Conservation (phyloP, 1,284 basidiomycete genomes). For the Tilletia setariae region DNA sequence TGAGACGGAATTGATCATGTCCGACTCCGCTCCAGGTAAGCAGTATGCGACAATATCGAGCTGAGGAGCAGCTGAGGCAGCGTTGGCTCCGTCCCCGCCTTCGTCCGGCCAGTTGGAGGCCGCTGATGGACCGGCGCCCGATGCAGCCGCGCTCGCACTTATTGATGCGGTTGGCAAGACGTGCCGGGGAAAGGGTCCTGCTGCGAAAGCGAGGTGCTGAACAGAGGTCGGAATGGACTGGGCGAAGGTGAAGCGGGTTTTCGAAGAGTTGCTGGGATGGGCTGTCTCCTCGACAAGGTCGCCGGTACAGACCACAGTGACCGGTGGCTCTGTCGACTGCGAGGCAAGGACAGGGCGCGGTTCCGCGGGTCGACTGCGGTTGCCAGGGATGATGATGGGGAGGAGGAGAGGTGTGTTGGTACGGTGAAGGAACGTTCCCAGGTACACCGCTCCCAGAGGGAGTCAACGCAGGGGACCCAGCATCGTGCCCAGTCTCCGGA, state of each 20-base stretch:
- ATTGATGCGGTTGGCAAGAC: too few relatives aligned
- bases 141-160: too few relatives aligned
- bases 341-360: background rate
- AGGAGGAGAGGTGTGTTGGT: conserved; percentile 62
- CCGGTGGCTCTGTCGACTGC: conserved; percentile 31
- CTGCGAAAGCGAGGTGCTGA: conserved; percentile 93
- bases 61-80: too few relatives aligned
- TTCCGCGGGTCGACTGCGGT: conserved; percentile 60
- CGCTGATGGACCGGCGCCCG: too few relatives aligned
- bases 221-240: conserved; percentile 84
- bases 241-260: conserved; percentile 89
- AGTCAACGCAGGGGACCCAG: conserved; percentile 97
- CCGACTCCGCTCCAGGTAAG: too few relatives aligned
- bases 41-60: too few relatives aligned
- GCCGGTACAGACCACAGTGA: conserved; percentile 83
- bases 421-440: conserved; percentile 99
- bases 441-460: conserved; percentile 90
- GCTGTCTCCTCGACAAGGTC: conserved; percentile 65
- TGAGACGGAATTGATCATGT: too few relatives aligned
- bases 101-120: too few relatives aligned
- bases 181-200: too few relatives aligned
- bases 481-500: conserved; percentile 85
- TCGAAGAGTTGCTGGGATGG: conserved; percentile 89
- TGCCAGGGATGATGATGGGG: conserved; percentile 52
- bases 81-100: too few relatives aligned